phyloP scores from a whole-genome alignment of 2,329 filamentous ascomycete genomes.

The Apiospora marii region DNA sequence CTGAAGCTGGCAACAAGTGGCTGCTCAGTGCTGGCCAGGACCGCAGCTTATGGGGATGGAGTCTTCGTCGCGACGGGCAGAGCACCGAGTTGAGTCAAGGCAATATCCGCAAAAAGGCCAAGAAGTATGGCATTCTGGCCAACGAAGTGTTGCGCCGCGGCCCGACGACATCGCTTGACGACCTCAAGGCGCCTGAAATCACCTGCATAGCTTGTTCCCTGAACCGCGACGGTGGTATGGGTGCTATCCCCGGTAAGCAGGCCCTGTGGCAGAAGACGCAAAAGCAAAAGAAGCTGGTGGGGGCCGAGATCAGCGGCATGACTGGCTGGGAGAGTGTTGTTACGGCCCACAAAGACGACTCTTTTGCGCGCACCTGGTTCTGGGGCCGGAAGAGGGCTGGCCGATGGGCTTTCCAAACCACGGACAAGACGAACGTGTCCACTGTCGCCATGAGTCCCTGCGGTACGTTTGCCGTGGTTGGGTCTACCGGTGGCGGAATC shows the following conservation, averaged over 20 bases:
- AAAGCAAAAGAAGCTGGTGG: conserved; percentile 65
- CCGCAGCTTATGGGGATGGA: conserved; percentile 95
- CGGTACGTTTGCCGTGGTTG: conserved; percentile 91
- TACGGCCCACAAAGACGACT: conserved; percentile 87
- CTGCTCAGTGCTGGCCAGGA: conserved; percentile 88
- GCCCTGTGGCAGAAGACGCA: conserved; percentile 84
- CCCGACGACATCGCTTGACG: conserved; percentile 71
- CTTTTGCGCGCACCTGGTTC: conserved; percentile 93
- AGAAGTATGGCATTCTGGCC: conserved; percentile 80
- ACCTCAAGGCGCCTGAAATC: conserved; percentile 89
- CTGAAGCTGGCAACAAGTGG: conserved; percentile 92
- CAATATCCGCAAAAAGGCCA: conserved; percentile 84
- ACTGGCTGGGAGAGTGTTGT: conserved; percentile 98
- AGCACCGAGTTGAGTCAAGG: conserved; percentile 94
- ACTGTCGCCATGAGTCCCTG: conserved; percentile 90
- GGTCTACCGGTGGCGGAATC: conserved; percentile 81
- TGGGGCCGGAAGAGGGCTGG: conserved; percentile 95
- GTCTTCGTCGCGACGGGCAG: conserved; percentile 91
- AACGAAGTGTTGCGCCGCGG: conserved; percentile 64
- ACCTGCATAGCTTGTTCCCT: conserved; percentile 90
- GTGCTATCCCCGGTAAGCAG: conserved; percentile 78
- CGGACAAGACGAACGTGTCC: conserved; percentile 82
- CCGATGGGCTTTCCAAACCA: conserved; percentile 89
- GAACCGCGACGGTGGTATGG: conserved; percentile 94
- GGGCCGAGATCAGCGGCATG: conserved; percentile 76